Base-by-base conservation (phyloP, 2,329 filamentous ascomycete species). In the Trichoderma lentiforme region DNA sequence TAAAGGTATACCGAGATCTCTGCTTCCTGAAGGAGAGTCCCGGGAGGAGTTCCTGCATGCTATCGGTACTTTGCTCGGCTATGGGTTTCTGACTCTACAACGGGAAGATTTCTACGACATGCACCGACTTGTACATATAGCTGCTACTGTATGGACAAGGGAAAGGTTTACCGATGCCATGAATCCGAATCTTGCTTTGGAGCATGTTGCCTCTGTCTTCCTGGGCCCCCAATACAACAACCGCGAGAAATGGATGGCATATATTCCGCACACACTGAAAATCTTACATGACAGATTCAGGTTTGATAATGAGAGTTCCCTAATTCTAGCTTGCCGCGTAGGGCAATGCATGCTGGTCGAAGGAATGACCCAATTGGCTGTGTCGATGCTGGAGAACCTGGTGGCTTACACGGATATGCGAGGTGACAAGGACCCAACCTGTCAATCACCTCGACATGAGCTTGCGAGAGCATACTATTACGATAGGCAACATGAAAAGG, bases 1-100 rank as follows among this genome's bases (percentile, higher is more conserved):
- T n/a, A 80, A 79, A 71, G 77, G 76, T 0, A 81, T 83, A 53
- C 81, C 82, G n/a, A 72, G 71, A 43, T 78, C 78, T 2, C 74
- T 83, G 2, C 72, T 83, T 8, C 79, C 80, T 3, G 4, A 11
- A 4, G 39, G 26, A 1, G 26, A 18, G 8, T 47, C 53, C 32
- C 34, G 73, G 14, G 65, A 70, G 21, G 32, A 61, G 30, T 47
- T 61, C 21, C 15, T 51, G 5, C 43, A 62, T 9, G 77, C 78
- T 3, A 76, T 80, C 14, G 77, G 78, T 12, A 76, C 72, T 8
- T 76, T 81, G 2, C 75, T 68, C 7, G 74, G 73, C 5, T 80
- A 79, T 64, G 70, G 75, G 0, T 81, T 80, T 62, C 53, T 79
- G 1, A 70, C 57, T 6, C 76, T 73, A 26, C 71, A 57, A 18